Base-by-base conservation (phyloP, 2,329 filamentous ascomycete genomes). In the Nigrospora sphaerica region DNA sequence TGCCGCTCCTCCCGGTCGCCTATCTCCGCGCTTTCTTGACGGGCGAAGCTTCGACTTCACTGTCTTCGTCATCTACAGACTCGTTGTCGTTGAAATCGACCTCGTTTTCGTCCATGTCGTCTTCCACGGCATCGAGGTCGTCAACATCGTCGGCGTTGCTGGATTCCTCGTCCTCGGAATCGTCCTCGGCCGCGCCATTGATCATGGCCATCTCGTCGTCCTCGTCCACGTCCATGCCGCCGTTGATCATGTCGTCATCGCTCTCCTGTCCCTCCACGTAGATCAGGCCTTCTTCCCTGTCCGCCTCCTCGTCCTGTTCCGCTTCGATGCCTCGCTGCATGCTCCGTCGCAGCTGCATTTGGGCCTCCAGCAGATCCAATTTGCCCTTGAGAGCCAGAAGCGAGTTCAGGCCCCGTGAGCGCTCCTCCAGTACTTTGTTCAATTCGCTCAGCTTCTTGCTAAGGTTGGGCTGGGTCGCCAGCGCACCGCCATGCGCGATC, bases 321-420 rank as follows among this genome's bases (percentile, higher is more conserved):
- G 74, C 72, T 35, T 72, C 72, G 16, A 73, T 69, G 40, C 72
- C 63, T 52, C 67, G 75, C 58, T 85, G 81, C 66, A 90, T 81
- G 50, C 77, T 80, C 46, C 81, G 81, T 42, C 93, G 77, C 57
- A 95, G 71, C 57, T 88, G 81, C 65, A 97, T 84, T 68, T 98
- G 93, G 7, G 88, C 85, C 58, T 93, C 86, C 42, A 97, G 76
- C 80, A 98, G 88, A 62, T 97, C 92, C 32, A 98, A 76, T 67
- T 96, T 95, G 19, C 93, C 93, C 72, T 96, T 96, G 49, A 98
- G 77, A 17, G 91, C 80, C 33, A 98, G 73, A 39, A 98, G 73
- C 53, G 86, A 88, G 51, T 86, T 83, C 19, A 97, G 74, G 14
- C 88, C 90, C 52, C 83, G 84, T 32, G 90, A 85, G 37, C 93